Conservation (phyloP, 208 protist genomes). For the Trypanosoma brucei region DNA sequence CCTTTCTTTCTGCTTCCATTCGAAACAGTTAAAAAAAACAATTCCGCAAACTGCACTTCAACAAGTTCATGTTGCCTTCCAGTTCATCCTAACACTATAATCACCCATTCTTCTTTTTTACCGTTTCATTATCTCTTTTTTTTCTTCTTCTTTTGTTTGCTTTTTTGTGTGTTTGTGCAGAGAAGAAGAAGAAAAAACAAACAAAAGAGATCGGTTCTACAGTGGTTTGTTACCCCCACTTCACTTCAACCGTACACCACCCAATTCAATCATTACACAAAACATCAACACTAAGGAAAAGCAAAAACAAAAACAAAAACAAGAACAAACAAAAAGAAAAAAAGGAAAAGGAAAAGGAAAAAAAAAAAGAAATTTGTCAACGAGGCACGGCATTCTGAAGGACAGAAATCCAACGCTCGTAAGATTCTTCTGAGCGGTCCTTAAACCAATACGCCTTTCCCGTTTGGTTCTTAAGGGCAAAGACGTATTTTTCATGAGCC, state of each 20-base stretch:
- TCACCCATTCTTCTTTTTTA: neutral
- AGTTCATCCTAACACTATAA: neutral
- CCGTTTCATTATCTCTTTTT: conserved; percentile 7
- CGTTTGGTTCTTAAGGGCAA: conserved; percentile 81
- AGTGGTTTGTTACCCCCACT: neutral
- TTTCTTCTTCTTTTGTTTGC: neutral
- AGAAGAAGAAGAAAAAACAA: conserved; percentile 12
- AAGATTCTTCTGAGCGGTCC: conserved; percentile 32
- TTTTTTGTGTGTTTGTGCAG: neutral
- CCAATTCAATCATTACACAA: too few species aligned
- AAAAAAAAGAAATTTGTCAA: neutral
- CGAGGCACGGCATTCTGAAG: conserved; percentile 58
- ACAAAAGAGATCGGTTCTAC: neutral
- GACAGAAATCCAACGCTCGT: conserved; percentile 57
- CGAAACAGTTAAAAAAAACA: too few species aligned
- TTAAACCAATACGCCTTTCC: conserved; percentile 84
- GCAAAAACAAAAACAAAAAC: too few species aligned
- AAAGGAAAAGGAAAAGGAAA: too few species aligned
- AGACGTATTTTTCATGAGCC: conserved; percentile 68
- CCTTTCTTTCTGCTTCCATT: too few species aligned
- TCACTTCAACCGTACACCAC: too few species aligned
- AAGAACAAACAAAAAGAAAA: too few species aligned
- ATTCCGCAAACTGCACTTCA: too few species aligned
- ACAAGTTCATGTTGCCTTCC: too few species aligned
- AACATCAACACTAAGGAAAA: too few species aligned